Evolutionary conservation across 2,329 filamentous ascomycete genomes (phyloP).

Genomic region (Neonectria ditissima): DNA sequence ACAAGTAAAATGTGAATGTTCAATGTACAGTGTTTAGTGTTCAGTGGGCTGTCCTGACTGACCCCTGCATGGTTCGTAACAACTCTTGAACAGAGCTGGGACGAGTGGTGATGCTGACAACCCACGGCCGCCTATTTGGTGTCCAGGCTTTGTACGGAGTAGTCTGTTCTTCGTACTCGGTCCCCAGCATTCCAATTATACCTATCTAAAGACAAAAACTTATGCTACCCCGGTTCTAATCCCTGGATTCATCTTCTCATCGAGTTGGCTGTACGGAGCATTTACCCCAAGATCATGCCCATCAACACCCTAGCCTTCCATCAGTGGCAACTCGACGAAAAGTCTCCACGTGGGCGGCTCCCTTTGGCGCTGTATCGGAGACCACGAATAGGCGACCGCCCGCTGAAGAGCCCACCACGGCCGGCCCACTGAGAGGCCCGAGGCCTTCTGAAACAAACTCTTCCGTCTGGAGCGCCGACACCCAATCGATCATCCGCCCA

Average conservation of each 20-base stretch:
- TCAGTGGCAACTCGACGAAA: slow-evolving; percentile 2
- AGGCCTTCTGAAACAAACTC: slow-evolving; percentile 42
- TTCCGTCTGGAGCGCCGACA: slow-evolving; percentile 27
- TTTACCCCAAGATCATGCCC: background rate
- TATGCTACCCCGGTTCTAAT: background rate
- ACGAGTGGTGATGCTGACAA: background rate
- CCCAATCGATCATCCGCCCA: slow-evolving; percentile 39
- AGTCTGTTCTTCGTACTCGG: background rate
- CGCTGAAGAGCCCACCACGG: background rate
- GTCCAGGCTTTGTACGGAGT: background rate
- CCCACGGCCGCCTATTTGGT: background rate
- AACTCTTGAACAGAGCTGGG: background rate
- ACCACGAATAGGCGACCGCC: background rate
- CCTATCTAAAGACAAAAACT: background rate
- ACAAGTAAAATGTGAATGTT: background rate
- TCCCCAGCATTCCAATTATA: background rate
- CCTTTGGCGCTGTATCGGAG: slow-evolving; percentile 17
- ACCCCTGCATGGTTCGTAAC: background rate
- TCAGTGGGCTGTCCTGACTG: background rate
- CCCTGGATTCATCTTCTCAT: background rate
- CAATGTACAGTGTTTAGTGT: no score
- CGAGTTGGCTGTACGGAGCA: background rate
- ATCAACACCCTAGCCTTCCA: slow-evolving; percentile 1
- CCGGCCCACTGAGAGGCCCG: slow-evolving; percentile 8
- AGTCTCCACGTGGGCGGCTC: slow-evolving; percentile 21